Evolutionary conservation across 192 early-diverging fungal genomes (phyloP), one percentile per base, ranked within the genome.

Genomic region (Kickxella alabastrina): DNA sequence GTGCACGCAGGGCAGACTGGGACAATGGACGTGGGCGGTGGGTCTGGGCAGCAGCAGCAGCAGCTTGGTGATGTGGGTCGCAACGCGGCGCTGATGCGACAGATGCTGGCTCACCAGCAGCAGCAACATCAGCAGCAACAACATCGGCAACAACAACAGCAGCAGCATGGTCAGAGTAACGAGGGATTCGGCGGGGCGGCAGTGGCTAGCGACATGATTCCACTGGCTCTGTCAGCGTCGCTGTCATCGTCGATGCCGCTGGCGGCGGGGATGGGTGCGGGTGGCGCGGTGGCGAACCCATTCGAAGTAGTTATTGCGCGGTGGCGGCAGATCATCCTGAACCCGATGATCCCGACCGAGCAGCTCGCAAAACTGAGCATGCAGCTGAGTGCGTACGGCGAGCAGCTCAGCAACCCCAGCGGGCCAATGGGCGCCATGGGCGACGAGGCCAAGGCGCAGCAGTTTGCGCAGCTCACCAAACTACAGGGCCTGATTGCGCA

Each of bases 401-500:
- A 64, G 4, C 28, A 34, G 17, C 53, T 75, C 3, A 52, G 36
- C 9, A 52, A 42, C 25, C 31, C 56, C 2, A 49, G 18, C 4
- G 59, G 59, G 0, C 42, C 43, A 5, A 59, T 57, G 51, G 47
- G 55, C 10, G 34, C 22, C 8, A 57, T 68, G 8, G 18, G 59
- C 9, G 72, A 68, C 15, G 72, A 75, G 28, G 61, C 54, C 14
- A 55, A 55, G 18, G 28, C 38, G 31, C 59, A 68, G 54, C 60
- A 68, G 43, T 57, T 75, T 59, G 26, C 52, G 10, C 72, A 75
- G 28, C 59, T 75, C 24, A 37, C 56, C 19, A 68, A 55, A 17
- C 72, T 75, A 0, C 72, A 75, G 29, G 56, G 60, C 0, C 61
- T 75, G 22, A 75, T 75, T 48, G 54, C 65, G 7, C 72, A 64